These are phyloP conservation scores for Solanum arcanum DNA, from an alignment of 257 asterid genomes.

Conservation along the genomic window DNA sequence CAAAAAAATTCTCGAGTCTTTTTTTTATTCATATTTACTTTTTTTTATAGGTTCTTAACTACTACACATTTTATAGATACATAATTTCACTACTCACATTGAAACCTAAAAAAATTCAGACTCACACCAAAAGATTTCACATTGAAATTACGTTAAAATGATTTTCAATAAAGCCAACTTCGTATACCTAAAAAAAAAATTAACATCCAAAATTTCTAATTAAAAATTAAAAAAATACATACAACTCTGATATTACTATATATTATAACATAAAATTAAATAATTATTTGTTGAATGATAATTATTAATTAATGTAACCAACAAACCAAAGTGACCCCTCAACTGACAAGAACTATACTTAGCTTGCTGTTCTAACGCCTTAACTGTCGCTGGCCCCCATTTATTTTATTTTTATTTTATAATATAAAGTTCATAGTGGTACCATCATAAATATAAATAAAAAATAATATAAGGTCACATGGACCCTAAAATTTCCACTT, in stretches of 20 bases:
- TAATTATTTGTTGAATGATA: no score
- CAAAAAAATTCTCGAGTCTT: no score
- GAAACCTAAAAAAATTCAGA: no score
- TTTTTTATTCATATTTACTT: no score
- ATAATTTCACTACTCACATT: no score
- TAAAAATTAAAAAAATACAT: no score
- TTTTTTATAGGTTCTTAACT: not conserved
- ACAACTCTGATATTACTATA: fast-evolving
- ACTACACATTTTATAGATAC: not conserved
- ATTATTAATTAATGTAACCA: not conserved
- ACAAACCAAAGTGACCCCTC: not conserved
- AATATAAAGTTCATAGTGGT: constrained; percentile 12
- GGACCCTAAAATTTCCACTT: not conserved
- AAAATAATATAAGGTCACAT: not conserved
- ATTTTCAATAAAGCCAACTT: no score
- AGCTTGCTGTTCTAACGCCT: constrained; percentile 63
- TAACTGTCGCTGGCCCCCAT: constrained; percentile 51
- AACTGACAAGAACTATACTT: constrained; percentile 2
- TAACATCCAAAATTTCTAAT: no score
- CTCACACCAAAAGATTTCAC: no score
- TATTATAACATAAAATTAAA: no score
- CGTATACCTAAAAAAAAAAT: no score
- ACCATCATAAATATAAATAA: constrained; percentile 19
- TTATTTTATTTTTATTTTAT: not conserved
- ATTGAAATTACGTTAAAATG: no score